Base-by-base conservation (phyloP, 345 rosid species). In the Lagerstroemia speciosa region DNA sequence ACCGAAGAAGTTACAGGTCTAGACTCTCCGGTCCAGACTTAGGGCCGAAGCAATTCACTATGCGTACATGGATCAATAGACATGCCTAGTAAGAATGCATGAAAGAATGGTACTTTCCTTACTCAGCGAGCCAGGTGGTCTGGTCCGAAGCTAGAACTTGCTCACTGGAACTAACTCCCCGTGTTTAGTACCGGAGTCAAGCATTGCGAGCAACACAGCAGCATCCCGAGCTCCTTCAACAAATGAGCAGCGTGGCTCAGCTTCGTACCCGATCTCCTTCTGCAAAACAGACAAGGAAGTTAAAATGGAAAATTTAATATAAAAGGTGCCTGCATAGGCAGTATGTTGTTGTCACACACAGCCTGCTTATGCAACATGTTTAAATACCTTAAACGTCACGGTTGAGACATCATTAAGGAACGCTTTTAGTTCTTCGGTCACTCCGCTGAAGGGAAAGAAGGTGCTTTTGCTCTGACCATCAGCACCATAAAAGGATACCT, bases 191-290 rank as follows among this genome's bases (percentile, higher is more conserved):
- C 91, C 96, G 37, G 99, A 93, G 75, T 91, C 96, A 19, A 93
- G 96, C 99, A 91, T 91, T 43, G 98, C 97, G 38, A 87, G 96
- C 8, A 93, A 78, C 67, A 91, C 81, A 53, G 97, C 95, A 64
- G 89, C 85, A 36, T 93, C 98, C 77, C 94, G 83, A 62, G 97
- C 97, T 65, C 98, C 97, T 88, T 93, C 97, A 33, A 81, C 34
- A 55, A 75, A 91, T 27, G 94, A 87, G 73, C 83, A 75, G 58
- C 96, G 94, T 17, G 89, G 82, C 64, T 91, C 98, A 55, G 80
- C 78, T 72, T 80, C 81, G 34, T 81, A 79, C 64, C 36, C 73
- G 20, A 73, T 78, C 50, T 73, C 87, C 81, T 78, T 80, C 89
- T 87, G 91, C 75, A 69, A 40, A 57, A 4, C 8, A 57, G 12